Evolutionary conservation across 805 yeast genomes (phyloP).

Genomic region (Geotrichum ghanense): DNA sequence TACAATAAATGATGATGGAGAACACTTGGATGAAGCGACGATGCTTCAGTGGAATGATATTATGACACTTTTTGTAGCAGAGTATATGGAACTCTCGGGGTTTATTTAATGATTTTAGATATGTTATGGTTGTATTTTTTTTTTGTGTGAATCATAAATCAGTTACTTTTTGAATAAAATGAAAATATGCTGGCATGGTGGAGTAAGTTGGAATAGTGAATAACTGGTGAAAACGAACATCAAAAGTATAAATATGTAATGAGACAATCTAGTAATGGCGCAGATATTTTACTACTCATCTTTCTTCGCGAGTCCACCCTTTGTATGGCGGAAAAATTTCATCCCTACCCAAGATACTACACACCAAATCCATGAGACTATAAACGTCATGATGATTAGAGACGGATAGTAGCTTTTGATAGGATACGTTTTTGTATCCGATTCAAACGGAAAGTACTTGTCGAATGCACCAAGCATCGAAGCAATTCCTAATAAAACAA

Average conservation of each 20-base stretch:
- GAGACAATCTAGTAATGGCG: too few species aligned
- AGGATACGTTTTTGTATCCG: slow-evolving; percentile 19
- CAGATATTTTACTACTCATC: too few species aligned
- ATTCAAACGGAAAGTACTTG: not conserved
- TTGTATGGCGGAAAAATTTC: slow-evolving; percentile 71
- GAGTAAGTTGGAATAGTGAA: too few species aligned
- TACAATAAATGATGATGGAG: slow-evolving; percentile 35
- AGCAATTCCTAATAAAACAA: not conserved
- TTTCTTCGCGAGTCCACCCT: slow-evolving; percentile 33
- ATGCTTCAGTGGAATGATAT: slow-evolving; percentile 37
- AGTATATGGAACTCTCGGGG: slow-evolving; percentile 18
- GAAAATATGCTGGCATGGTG: too few species aligned
- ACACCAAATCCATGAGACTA: slow-evolving; percentile 56
- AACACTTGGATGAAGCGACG: slow-evolving; percentile 29
- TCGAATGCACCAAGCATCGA: not conserved
- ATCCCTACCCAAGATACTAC: slow-evolving; percentile 66
- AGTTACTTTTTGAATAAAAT: too few species aligned
- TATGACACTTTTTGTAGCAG: slow-evolving; percentile 29
- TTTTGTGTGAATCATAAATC: too few species aligned
- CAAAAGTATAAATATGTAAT: too few species aligned
- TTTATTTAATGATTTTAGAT: too few species aligned
- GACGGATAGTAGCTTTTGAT: slow-evolving; percentile 29
- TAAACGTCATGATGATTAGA: slow-evolving; percentile 25
- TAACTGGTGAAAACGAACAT: too few species aligned
- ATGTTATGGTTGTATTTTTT: too few species aligned